A percentile compares a stretch with the other conserved stretches of the same genome.
phyloP scores from a whole-genome alignment of 73 alveolate species.

The Urostyla sp. region DNA sequence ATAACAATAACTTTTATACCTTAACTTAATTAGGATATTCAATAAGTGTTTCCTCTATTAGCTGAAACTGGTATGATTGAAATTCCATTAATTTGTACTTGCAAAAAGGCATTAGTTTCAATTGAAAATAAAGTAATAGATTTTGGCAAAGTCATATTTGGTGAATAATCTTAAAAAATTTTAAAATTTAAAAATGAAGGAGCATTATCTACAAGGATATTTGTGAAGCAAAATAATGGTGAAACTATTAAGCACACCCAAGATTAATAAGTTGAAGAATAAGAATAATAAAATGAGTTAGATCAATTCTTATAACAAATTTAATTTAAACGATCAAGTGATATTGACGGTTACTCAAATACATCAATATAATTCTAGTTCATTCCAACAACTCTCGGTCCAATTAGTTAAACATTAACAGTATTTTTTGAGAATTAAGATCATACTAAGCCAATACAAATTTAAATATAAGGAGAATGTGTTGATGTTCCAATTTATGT shows the following conservation, averaged over 20 bases:
- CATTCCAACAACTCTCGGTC: constrained; percentile 89
- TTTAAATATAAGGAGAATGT: constrained; percentile 83
- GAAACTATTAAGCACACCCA: too few species aligned
- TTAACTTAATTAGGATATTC: constrained; percentile 91
- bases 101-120: constrained; percentile 90
- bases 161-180: constrained; percentile 84
- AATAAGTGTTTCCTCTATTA: constrained; percentile 85
- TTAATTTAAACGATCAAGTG: constrained; percentile 66
- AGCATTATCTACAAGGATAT: constrained; percentile 87
- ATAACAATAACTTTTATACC: constrained; percentile 95
- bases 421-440: constrained; percentile 88
- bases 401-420: constrained; percentile 67
- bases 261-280: too few species aligned
- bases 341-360: constrained; percentile 85
- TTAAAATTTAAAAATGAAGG: constrained; percentile 89
- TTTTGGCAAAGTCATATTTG: constrained; percentile 94
- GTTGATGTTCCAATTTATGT: constrained; percentile 97
- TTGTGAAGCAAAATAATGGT: constrained; percentile 75
- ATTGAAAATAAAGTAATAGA: constrained; percentile 88
- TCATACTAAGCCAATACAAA: constrained; percentile 72
- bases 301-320: constrained; percentile 67
- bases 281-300: too few species aligned
- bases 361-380: constrained; percentile 80
- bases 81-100: constrained; percentile 90
- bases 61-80: constrained; percentile 96